Evolutionary conservation across 345 rosid genomes (phyloP).

Genomic region (Aquilaria yunnanensis): DNA sequence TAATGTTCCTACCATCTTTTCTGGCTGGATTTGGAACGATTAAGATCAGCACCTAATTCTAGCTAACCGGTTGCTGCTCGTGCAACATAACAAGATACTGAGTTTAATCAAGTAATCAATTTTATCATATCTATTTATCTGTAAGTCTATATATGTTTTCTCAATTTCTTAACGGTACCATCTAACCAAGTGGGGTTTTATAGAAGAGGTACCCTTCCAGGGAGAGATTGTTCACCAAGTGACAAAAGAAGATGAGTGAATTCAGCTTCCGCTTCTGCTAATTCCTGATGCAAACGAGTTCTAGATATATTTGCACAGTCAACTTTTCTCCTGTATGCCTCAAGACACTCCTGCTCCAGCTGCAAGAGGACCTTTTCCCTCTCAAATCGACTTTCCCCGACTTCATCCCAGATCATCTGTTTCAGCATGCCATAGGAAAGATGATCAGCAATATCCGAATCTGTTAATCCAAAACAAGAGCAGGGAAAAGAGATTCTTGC

Average conservation of each 20-base stretch:
- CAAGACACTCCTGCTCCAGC: conserved; percentile 86
- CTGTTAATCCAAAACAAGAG: conserved; percentile 7
- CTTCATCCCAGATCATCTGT: conserved; percentile 99
- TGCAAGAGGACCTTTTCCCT: conserved; percentile 83
- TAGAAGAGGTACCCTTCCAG: conserved; percentile 69
- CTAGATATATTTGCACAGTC: conserved; percentile 89
- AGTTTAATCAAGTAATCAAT: background rate
- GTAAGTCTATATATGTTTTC: background rate
- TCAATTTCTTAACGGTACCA: too few species aligned
- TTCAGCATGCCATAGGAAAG: background rate
- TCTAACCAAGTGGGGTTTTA: background rate
- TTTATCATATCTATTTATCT: background rate
- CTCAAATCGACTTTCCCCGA: conserved; percentile 72
- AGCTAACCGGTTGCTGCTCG: background rate
- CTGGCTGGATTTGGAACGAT: conserved; percentile 47
- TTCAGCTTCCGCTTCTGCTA: conserved; percentile 97
- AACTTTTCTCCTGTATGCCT: conserved; percentile 91
- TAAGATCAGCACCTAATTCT: background rate
- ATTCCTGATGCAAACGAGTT: conserved; percentile 92
- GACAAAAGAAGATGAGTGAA: conserved; percentile 91
- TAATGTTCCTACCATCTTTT: conserved; percentile 77
- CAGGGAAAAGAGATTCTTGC: conserved; percentile 27
- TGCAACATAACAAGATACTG: too few species aligned
- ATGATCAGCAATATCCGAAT: too few species aligned
- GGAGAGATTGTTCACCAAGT: conserved; percentile 90